Evolutionary conservation across 148 eudicot genomes (phyloP), one percentile per base, ranked within the genome.

Genomic region (Rheum nobile): DNA sequence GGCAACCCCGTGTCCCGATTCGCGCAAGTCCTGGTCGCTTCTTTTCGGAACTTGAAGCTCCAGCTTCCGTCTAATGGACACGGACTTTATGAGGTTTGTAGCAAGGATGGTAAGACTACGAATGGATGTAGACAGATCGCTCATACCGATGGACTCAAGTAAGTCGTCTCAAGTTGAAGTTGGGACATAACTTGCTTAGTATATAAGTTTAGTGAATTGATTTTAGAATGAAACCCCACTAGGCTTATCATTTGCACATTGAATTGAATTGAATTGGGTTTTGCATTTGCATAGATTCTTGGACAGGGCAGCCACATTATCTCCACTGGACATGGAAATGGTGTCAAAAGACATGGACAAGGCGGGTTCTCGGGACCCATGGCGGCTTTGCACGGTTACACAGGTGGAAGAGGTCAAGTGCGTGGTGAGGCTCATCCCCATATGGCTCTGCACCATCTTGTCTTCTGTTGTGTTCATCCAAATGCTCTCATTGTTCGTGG

Each of bases 381-480:
- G 89, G 91, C 77, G 77, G 2, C 78, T 88, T 4, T 88, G 88
- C 84, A 82, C 91, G 1, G 78, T 88, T 6, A 83, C 91, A 31
- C 88, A 88, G 78, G 88, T 88, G 4, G 91, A 88, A 77, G 91
- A 88, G 78, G 87, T 84, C 2, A 88, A 88, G 75, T 88, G 91
- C 82, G 78, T 88, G 74, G 32, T 88, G 44, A 80, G 91, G 21
- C 78, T 88, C 4, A 67, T 88, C 34, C 91, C 91, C 0, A 85
- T 88, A 73, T 88, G 91, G 91, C 71, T 88, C 11, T 88, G 91
- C 65, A 88, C 89, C 10, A 85, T 88, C 21, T 72, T 85, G 8
- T 88, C 88, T 67, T 88, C 91, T 0, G 89, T 88, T 17, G 86
- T 88, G 5, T 88, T 85, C 83, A 88, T 86, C 65, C 91, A 88